Base-by-base conservation (phyloP, 495 filamentous ascomycete genomes). In the Aspergillus hancockii region DNA sequence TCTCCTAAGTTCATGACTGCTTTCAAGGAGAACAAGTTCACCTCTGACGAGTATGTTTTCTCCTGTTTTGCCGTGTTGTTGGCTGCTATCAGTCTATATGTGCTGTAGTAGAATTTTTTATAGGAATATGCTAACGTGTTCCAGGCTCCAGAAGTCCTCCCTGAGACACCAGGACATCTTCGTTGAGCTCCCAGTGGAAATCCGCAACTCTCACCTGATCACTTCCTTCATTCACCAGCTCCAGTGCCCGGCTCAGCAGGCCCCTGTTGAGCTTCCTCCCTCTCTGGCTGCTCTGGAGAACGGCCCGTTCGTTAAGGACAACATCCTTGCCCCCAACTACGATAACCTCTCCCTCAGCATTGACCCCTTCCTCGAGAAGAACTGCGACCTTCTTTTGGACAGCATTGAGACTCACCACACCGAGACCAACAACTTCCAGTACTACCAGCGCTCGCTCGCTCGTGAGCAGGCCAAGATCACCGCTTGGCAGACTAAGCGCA, bases 341-440 rank as follows among this genome's bases (percentile, higher is more conserved):
- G 92, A 96, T 61, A 81, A 83, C 69, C 86, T 98, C 34, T 91
- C 97, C 58, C 88, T 98, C 52, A 91, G 86, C 64, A 93, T 98
- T 72, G 94, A 98, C 70, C 94, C 94, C 25, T 98, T 94, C 82
- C 85, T 98, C n/a, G 93, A 97, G 83, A 96, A 96, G 83, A 96
- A 93, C 57, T 94, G 91, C 75, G 93, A 98, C 69, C 85, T 96
- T 61, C 85, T 98, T 23, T 86, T 98, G 57, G 94, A 98, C 58
- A 91, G 87, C 77, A 98, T 98, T 69, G 94, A 98, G 80, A 85
- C 88, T 23, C 94, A 98, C 81, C 92, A 98, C 76, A 96, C 93
- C 50, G 94, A 98, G 77, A 88, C 93, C 71, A 98, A 98, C 84
- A 98, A 98, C 82, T 90, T 91, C 79, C 92, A 96, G 77, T 98